A percentile compares a stretch with the other conserved stretches of the same genome.
phyloP scores from a whole-genome alignment of 1,284 basidiomycete species.

The Boletellus sp. region DNA sequence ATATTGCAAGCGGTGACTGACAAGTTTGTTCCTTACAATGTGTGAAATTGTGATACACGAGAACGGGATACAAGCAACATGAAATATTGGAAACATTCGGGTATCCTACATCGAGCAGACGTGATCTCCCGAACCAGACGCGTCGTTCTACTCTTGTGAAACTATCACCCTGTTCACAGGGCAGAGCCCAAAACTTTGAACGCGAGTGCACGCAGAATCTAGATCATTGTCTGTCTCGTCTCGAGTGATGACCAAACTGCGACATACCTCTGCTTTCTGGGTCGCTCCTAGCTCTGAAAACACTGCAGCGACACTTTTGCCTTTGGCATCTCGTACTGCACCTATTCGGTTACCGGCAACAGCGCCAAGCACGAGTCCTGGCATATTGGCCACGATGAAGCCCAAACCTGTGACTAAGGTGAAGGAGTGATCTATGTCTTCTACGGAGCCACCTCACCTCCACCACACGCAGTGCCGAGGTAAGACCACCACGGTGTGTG shows the following conservation, averaged over 20 bases:
- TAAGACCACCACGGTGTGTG: slow-evolving; percentile 73
- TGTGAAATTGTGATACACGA: slow-evolving; percentile 3
- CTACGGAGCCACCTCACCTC: slow-evolving; percentile 20
- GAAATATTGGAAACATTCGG: neutral
- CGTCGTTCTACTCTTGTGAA: no score
- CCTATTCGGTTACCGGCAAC: slow-evolving; percentile 85
- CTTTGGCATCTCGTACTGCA: slow-evolving; percentile 88
- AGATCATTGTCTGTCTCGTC: slow-evolving; percentile 14
- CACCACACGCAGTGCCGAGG: slow-evolving; percentile 65
- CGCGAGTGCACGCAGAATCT: slow-evolving; percentile 87
- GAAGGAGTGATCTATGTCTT: slow-evolving; percentile 5
- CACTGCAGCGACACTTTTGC: slow-evolving; percentile 88
- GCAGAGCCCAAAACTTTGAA: slow-evolving; percentile 85
- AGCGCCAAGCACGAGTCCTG: slow-evolving; percentile 76
- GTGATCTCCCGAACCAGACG: neutral
- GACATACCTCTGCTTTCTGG: slow-evolving; percentile 82
- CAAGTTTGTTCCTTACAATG: neutral
- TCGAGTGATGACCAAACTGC: neutral
- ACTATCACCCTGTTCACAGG: slow-evolving; percentile 21
- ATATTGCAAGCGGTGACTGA: slow-evolving; percentile 1
- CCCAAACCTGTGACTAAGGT: slow-evolving; percentile 56
- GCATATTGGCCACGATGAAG: slow-evolving; percentile 86
- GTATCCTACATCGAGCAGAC: slow-evolving; percentile 6
- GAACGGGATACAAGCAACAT: neutral
- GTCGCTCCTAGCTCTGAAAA: slow-evolving; percentile 75